Base-by-base conservation (phyloP, 495 filamentous ascomycete genomes). In the Ramalina intermedia region DNA sequence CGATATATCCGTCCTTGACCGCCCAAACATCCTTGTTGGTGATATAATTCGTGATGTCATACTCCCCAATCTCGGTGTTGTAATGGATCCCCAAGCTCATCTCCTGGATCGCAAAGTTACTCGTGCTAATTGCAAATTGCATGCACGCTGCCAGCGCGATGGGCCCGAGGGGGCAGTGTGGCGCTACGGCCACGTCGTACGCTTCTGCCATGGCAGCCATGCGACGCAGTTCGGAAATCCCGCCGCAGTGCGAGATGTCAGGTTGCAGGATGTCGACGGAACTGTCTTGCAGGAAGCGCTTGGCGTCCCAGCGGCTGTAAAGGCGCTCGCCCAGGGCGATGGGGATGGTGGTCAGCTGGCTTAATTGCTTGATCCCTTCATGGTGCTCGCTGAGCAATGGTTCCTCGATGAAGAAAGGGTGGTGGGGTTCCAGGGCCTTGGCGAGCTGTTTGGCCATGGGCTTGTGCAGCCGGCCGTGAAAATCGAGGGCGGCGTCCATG, bases 1-100 rank as follows among this genome's bases (percentile, higher is more conserved):
- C 69, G 21, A 87, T 76, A 66, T 77, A 84, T 2, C 84, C 83
- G 45, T 80, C 74, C 17, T 68, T 71, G 7, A 87, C 77, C 29
- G 65, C 61, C 64, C 83, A 86, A 2, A 84, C 75, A 20, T 53
- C 59, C 40, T 69, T 68, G 58, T 85, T 75, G 50, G 73, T 75
- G 6, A 80, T 67, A 55, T 87, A 89, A 49, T 69, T 85, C 1
- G 67, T 73, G 39, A 87, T 67, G 62, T 88, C 82, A 47, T 73
- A 72, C 38, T 75, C 67, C 7, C 81, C 79, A 8, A 63, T 74
- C 36, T 72, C 78, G 16, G 66, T 66, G 55, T 87, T 87, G 59
- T 88, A 88, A 63, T 89, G 84, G 46, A 89, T 87, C 0, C 82
- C 84, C 43, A 85, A 54, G 47, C 76, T 78, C 84, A 87, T 87